These are phyloP conservation scores for Epichloe typhina DNA, from an alignment of 2,329 filamentous ascomycete genomes.

Conservation along the genomic window DNA sequence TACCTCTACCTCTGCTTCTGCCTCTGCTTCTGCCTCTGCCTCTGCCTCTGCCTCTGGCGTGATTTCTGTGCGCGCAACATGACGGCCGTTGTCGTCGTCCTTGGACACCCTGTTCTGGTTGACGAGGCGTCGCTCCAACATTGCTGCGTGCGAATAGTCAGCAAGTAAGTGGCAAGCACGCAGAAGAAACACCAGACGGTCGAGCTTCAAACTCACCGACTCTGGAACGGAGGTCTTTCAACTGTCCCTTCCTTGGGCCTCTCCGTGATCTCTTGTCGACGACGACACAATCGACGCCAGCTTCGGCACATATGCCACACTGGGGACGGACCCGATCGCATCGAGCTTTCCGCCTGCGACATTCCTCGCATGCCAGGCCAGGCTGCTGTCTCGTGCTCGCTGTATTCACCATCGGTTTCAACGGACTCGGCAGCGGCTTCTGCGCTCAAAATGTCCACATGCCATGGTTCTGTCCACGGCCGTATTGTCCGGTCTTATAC, in stretches of 20 bases:
- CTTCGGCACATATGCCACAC: neutral
- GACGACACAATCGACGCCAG: neutral
- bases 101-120: neutral
- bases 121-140: neutral
- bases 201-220: neutral
- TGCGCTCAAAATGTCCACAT: neutral
- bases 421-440: neutral
- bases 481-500: no score
- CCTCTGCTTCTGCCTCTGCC: neutral
- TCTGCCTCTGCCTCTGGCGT: neutral
- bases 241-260: neutral
- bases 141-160: neutral
- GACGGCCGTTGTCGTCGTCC: no score
- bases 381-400: neutral
- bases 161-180: neutral
- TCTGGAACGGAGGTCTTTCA: neutral
- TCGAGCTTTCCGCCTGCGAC: neutral
- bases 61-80: neutral
- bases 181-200: neutral
- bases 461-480: neutral
- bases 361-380: neutral
- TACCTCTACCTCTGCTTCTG: neutral
- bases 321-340: neutral
- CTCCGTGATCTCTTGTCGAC: neutral
- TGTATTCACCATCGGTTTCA: neutral